Percentiles rank a stretch among this genome's conserved stretches.
phyloP scores from a whole-genome alignment of 2,329 filamentous ascomycete species.

The Nigrograna mackinnonii region DNA sequence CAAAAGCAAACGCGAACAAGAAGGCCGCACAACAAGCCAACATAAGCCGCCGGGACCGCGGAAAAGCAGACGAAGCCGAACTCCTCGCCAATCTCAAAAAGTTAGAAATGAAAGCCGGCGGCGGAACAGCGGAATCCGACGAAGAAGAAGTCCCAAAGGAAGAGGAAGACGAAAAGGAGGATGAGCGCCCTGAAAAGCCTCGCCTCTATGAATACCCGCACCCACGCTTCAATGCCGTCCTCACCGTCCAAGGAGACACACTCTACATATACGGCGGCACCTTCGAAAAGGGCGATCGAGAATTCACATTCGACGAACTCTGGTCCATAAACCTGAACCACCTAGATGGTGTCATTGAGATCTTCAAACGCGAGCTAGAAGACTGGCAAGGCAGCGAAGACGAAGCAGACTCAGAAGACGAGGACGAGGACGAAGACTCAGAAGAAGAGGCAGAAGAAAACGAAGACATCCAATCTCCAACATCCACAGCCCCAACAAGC shows the following conservation, averaged over 20 bases:
- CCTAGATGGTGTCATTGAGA: slow-evolving; percentile 88
- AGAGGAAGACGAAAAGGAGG: slow-evolving; percentile 45
- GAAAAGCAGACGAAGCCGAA: slow-evolving; percentile 90
- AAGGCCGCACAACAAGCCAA: slow-evolving; percentile 46
- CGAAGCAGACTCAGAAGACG: slow-evolving; percentile 52
- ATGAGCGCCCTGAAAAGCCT: slow-evolving; percentile 58
- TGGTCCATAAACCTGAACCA: slow-evolving; percentile 94
- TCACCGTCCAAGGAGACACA: slow-evolving; percentile 89
- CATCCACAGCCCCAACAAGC: slow-evolving; percentile 58
- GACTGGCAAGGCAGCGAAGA: slow-evolving; percentile 71
- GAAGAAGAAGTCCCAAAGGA: slow-evolving; percentile 28
- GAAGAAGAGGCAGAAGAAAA: slow-evolving; percentile 59
- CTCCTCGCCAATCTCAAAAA: slow-evolving; percentile 84
- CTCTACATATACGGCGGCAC: slow-evolving; percentile 96
- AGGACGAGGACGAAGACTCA: slow-evolving; percentile 45
- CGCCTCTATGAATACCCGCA: slow-evolving; percentile 83
- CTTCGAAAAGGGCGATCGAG: slow-evolving; percentile 90
- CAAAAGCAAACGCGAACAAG: slow-evolving; percentile 69
- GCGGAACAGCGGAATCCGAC: slow-evolving; percentile 50
- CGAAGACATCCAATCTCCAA: slow-evolving; percentile 55
- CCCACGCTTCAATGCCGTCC: slow-evolving; percentile 84
- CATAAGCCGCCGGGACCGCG: slow-evolving; percentile 63
- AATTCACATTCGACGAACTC: slow-evolving; percentile 95
- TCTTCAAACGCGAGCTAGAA: slow-evolving; percentile 82
- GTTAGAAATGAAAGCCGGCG: slow-evolving; percentile 73